Conservation (phyloP, 106 monocot genomes). For the Platanthera guangdongensis region DNA sequence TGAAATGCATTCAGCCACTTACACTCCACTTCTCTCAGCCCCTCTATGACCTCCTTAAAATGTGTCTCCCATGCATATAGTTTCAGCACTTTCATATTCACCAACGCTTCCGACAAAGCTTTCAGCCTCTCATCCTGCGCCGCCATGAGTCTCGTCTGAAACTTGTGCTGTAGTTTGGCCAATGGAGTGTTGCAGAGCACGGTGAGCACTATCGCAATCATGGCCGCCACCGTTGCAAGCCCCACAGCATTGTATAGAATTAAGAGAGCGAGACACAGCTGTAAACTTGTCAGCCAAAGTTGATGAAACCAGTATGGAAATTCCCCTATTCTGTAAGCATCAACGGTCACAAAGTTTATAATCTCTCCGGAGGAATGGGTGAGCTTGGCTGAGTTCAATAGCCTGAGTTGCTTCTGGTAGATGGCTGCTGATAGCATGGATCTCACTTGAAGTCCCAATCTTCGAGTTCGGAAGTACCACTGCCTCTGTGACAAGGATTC, state of each 20-base stretch:
- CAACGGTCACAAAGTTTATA: slow-evolving; percentile 84
- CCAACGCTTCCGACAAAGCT: slow-evolving; percentile 77
- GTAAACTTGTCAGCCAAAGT: slow-evolving; percentile 78
- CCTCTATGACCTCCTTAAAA: slow-evolving; percentile 67
- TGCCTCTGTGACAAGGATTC: slow-evolving; percentile 93
- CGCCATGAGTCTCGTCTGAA: slow-evolving; percentile 70
- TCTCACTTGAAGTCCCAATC: slow-evolving; percentile 66
- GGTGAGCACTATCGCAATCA: slow-evolving; percentile 66
- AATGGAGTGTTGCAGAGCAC: slow-evolving; percentile 78
- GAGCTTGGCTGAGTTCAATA: slow-evolving; percentile 63
- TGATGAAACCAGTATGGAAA: slow-evolving; percentile 94
- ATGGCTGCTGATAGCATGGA: slow-evolving; percentile 79
- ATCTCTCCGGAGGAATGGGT: slow-evolving; percentile 86
- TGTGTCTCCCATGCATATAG: slow-evolving; percentile 94
- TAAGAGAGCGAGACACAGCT: slow-evolving; percentile 64
- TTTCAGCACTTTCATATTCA: slow-evolving; percentile 94
- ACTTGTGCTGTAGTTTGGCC: slow-evolving; percentile 81
- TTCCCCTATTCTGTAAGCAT: slow-evolving; percentile 91
- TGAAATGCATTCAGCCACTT: slow-evolving; percentile 75
- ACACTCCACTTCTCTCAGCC: slow-evolving; percentile 43
- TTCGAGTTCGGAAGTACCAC: slow-evolving; percentile 76
- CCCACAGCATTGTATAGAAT: slow-evolving; percentile 86
- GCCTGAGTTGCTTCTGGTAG: slow-evolving; percentile 67
- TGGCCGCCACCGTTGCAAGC: slow-evolving; percentile 65
- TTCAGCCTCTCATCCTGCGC: slow-evolving; percentile 86